Evolutionary conservation across 495 filamentous ascomycete species (phyloP).

Genomic region (Cetradonia linearis): DNA sequence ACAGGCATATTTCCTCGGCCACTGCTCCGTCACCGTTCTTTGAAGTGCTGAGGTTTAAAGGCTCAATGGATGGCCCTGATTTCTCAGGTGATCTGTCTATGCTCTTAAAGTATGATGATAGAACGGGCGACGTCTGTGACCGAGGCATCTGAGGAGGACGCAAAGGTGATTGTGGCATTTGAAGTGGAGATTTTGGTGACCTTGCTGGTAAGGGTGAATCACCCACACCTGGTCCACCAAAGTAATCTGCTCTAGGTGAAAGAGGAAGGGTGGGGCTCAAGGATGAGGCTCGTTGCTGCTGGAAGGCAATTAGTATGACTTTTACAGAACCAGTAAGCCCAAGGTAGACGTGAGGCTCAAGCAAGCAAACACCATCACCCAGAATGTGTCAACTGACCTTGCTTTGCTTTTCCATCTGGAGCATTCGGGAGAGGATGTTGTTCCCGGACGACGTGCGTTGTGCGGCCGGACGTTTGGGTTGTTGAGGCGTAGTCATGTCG

Average conservation of each 20-base stretch:
- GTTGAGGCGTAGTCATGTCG: conserved; percentile 10
- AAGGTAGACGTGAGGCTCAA: background rate
- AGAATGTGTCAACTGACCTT: conserved; percentile 17
- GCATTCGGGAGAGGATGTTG: conserved; percentile 24
- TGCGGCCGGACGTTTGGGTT: conserved; percentile 13
- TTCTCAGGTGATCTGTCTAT: conserved; percentile 2
- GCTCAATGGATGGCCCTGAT: conserved; percentile 6
- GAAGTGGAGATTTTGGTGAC: conserved; percentile 3
- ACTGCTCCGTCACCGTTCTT: conserved; percentile 1
- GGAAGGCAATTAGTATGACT: conserved; percentile 4
- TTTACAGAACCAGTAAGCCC: background rate
- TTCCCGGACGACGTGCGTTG: conserved; percentile 17
- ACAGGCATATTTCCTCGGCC: conserved; percentile 22
- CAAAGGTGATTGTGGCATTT: conserved; percentile 12
- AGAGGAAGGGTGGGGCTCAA: conserved; percentile 15
- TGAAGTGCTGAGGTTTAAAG: conserved; percentile 11
- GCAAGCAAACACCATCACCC: background rate
- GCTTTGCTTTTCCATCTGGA: conserved; percentile 27
- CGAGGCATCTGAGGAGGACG: conserved; percentile 14
- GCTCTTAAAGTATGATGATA: conserved; percentile 7
- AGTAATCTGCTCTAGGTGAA: conserved; percentile 4
- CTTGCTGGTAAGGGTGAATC: conserved; percentile 5
- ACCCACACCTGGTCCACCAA: background rate
- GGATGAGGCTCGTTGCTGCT: conserved; percentile 20
- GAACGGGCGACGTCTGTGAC: conserved; percentile 19